Evolutionary conservation across 1,139 yeast genomes (phyloP).

Genomic region (Arxiozyma slooffiae): DNA sequence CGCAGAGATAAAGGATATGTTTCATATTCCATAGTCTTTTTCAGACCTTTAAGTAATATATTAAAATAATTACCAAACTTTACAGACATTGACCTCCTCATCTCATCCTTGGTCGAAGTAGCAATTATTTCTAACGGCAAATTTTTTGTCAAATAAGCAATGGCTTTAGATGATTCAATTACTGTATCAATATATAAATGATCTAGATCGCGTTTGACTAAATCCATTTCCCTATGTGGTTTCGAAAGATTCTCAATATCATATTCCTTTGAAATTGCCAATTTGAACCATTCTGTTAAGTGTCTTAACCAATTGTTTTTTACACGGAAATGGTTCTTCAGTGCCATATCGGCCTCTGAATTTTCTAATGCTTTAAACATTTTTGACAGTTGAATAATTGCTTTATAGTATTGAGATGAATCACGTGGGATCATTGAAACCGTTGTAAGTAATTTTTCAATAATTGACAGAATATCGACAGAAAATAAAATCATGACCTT

Average conservation of each 20-base stretch:
- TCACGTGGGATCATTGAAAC: conserved; percentile 31
- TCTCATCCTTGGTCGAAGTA: conserved; percentile 48
- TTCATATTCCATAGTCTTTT: conserved; percentile 40
- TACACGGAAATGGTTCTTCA: conserved; percentile 46
- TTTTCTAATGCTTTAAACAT: conserved; percentile 43
- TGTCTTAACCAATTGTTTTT: conserved; percentile 55
- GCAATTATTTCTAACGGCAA: conserved; percentile 55
- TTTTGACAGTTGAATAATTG: conserved; percentile 52
- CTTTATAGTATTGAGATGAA: conserved; percentile 37
- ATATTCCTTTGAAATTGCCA: conserved; percentile 34
- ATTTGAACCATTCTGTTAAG: conserved; percentile 61
- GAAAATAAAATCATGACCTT: conserved; percentile 34
- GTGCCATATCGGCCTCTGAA: conserved; percentile 37
- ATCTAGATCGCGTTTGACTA: conserved; percentile 37
- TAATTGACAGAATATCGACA: conserved; percentile 33
- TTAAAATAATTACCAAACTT: conserved; percentile 66
- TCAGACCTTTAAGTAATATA: conserved; percentile 59
- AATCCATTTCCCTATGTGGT: conserved; percentile 28
- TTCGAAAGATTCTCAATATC: conserved; percentile 28
- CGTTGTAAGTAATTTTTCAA: conserved; percentile 33
- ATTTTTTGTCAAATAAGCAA: conserved; percentile 46
- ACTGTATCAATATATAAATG: conserved; percentile 57
- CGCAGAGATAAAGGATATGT: conserved; percentile 32
- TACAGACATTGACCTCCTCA: conserved; percentile 49
- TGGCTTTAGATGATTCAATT: conserved; percentile 52